Evolutionary conservation across 805 yeast species (phyloP).

Genomic region (Peterozyma xylosa): DNA sequence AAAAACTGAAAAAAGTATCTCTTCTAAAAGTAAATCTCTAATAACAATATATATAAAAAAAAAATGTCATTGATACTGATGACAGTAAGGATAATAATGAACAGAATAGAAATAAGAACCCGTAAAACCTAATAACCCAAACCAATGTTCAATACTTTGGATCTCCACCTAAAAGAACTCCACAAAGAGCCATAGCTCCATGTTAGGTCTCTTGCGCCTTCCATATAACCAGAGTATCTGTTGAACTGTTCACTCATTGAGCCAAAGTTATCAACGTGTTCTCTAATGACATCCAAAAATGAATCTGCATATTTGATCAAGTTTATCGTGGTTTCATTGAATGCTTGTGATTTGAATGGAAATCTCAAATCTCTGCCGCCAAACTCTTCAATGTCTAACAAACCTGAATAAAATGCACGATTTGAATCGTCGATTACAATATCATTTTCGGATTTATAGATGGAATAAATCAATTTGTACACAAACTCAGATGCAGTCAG

Average conservation of each 20-base stretch:
- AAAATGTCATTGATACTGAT: too few species aligned
- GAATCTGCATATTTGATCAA: conserved; percentile 59
- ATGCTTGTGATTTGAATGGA: conserved; percentile 30
- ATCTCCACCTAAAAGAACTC: conserved; percentile 62
- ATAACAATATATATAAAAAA: too few species aligned
- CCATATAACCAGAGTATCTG: conserved; percentile 71
- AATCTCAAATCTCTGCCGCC: conserved; percentile 6
- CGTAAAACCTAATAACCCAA: too few species aligned
- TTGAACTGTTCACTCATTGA: conserved; percentile 87
- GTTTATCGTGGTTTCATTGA: conserved; percentile 33
- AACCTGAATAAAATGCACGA: conserved; percentile 16
- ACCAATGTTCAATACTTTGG: conserved; percentile 22
- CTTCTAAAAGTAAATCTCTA: too few species aligned
- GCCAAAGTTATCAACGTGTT: conserved; percentile 59
- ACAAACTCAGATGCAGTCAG: conserved; percentile 60
- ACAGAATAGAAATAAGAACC: too few species aligned
- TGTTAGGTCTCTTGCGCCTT: conserved; percentile 81
- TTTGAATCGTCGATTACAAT: conserved; percentile 9
- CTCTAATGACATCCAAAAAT: conserved; percentile 49
- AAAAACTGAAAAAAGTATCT: too few species aligned
- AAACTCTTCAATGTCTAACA: too few species aligned
- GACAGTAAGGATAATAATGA: too few species aligned
- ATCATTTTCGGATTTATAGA: conserved; percentile 30
- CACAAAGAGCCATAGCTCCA: conserved; percentile 86
- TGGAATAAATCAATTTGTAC: conserved; percentile 44